Evolutionary conservation across 805 yeast species (phyloP).

Genomic region (Saturnispora bothae): DNA sequence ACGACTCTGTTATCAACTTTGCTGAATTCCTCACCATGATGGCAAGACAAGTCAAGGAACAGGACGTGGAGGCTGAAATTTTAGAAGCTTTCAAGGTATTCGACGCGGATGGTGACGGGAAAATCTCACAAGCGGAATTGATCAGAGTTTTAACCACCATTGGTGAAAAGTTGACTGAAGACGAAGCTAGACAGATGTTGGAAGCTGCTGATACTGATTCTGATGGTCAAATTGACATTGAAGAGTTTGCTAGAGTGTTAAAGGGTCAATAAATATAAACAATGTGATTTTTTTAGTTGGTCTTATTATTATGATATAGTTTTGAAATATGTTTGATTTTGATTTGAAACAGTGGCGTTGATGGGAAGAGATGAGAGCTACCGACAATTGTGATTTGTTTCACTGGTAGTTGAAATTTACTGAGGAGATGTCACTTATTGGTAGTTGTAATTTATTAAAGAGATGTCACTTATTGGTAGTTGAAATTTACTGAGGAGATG

Average conservation of each 20-base stretch:
- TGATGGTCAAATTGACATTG: slow-evolving; percentile 94
- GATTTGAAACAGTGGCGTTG: no score
- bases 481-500: no score
- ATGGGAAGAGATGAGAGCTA: no score
- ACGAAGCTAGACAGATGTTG: slow-evolving; percentile 95
- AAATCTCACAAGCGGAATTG: slow-evolving; percentile 91
- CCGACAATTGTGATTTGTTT: no score
- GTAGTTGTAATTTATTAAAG: no score
- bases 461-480: no score
- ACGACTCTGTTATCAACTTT: slow-evolving; percentile 82
- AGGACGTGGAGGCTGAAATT: slow-evolving; percentile 94
- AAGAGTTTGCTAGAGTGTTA: slow-evolving; percentile 88
- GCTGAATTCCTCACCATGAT: slow-evolving; percentile 75
- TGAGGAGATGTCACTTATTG: no score
- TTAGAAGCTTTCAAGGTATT: slow-evolving; percentile 97
- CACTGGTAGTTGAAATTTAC: no score
- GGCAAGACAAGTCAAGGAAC: slow-evolving; percentile 92
- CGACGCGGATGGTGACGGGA: slow-evolving; percentile 94
- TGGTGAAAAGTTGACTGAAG: slow-evolving; percentile 93
- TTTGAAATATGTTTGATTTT: no score
- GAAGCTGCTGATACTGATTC: slow-evolving; percentile 92
- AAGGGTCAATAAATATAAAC: slow-evolving; percentile 45
- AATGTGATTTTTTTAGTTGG: not conserved
- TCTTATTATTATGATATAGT: not conserved
- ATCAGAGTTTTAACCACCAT: slow-evolving; percentile 95